Evolutionary conservation across 1,284 basidiomycete species (phyloP).

Genomic region (Cutaneotrichosporon sp.): DNA sequence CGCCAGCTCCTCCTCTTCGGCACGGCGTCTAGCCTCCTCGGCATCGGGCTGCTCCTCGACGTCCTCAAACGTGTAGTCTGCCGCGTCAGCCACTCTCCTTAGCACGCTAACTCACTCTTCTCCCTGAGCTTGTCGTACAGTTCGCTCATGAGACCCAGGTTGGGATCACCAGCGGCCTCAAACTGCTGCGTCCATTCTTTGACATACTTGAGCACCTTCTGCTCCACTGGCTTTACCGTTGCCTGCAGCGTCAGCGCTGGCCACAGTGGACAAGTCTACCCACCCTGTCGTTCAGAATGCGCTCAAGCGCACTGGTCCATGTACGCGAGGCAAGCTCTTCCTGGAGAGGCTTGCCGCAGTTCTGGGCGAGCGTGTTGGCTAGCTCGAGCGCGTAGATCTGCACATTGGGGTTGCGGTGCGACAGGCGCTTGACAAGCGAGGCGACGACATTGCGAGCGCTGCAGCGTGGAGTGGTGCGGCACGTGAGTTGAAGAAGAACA

Average conservation of each 20-base stretch:
- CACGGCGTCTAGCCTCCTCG: slow-evolving; percentile 65
- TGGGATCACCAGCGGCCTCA: slow-evolving; percentile 59
- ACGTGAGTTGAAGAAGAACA: not conserved
- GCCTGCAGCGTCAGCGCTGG: slow-evolving; percentile 57
- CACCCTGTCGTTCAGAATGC: slow-evolving; percentile 81
- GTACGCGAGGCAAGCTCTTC: slow-evolving; percentile 82
- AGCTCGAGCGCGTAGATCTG: slow-evolving; percentile 88
- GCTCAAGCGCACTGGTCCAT: slow-evolving; percentile 83
- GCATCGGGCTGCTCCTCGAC: slow-evolving; percentile 54
- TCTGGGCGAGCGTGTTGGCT: slow-evolving; percentile 83
- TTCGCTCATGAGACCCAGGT: slow-evolving; percentile 85
- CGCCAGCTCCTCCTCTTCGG: slow-evolving; percentile 86
- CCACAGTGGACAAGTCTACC: slow-evolving; percentile 29
- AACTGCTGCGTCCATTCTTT: slow-evolving; percentile 83
- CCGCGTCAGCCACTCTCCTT: not conserved
- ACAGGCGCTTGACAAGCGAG: slow-evolving; percentile 80
- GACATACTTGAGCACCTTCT: slow-evolving; percentile 66
- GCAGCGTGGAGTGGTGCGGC: slow-evolving; percentile 10
- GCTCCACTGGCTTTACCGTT: slow-evolving; percentile 81
- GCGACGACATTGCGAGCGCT: slow-evolving; percentile 83
- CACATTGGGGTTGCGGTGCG: slow-evolving; percentile 92
- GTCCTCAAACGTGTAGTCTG: slow-evolving; percentile 55
- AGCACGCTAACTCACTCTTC: slow-evolving; percentile 59
- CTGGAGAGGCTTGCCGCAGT: slow-evolving; percentile 74
- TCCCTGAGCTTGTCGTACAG: slow-evolving; percentile 74